phyloP scores from a whole-genome alignment of 768 basidiomycete genomes.

The Lactifluus hygrophoroides region DNA sequence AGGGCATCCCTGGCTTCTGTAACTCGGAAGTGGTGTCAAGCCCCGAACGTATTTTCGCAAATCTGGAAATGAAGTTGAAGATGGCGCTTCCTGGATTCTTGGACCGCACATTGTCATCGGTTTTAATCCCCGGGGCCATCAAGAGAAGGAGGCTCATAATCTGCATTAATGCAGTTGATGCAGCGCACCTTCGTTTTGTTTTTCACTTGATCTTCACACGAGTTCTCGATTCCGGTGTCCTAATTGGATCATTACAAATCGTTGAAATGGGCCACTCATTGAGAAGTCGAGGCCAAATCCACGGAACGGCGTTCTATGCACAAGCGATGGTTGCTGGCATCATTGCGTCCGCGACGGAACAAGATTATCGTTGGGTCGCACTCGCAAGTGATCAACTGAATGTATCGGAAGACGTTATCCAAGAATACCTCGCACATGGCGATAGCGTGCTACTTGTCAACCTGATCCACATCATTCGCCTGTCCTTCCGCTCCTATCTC shows the following conservation, averaged over 20 bases:
- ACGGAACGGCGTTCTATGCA: neutral
- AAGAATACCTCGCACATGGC: neutral
- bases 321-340: neutral
- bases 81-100: neutral
- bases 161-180: neutral
- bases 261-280: neutral
- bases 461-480: neutral
- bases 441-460: neutral
- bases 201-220: too few species aligned
- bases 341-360: neutral
- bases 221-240: too few species aligned
- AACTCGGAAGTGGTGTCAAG: neutral
- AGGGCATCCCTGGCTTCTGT: neutral
- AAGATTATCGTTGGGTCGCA: neutral
- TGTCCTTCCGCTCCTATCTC: too few species aligned
- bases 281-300: neutral
- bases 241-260: too few species aligned
- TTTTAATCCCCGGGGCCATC: neutral
- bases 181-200: neutral
- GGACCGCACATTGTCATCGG: neutral
- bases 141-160: neutral
- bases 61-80: too few species aligned
- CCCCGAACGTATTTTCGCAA: neutral
- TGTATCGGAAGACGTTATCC: neutral
- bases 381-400: neutral